Evolutionary conservation across 192 early-diverging fungal genomes (phyloP), one percentile per base, ranked within the genome.

Genomic region (Linnemannia schmuckeri): DNA sequence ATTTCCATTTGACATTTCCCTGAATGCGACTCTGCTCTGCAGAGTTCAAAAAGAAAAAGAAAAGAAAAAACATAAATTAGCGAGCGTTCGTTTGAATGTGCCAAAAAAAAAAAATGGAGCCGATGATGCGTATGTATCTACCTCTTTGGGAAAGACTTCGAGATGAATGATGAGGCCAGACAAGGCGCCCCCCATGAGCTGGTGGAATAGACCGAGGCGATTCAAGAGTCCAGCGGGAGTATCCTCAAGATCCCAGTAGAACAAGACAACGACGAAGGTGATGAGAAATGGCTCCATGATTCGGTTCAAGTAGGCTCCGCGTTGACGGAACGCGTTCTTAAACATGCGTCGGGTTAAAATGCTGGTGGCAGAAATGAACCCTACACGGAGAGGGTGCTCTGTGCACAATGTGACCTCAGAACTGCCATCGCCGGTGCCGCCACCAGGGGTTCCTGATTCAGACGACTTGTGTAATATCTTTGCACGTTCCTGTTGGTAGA

Each of bases 1-100:
- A 12, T 40, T n/a, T n/a, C 75, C 81, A 37, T 82, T 70, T 18
- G 75, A 72, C 47, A 82, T 76, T 68, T 82, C 81, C 27, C 81
- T 42, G 63, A 72, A 72, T 1, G 81, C 81, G 18, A 82, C 37
- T 15, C 72, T 70, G 61, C 75, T 52, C 81, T 82, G 35, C 55
- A 35, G n/a, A 24, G 38, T 18, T 44, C 15, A 18, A 66, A 2
- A 41, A 47, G 38, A 42, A n/a, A 22, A 63, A 17, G 37, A 55
- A 30, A 1, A 69, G 10, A 47, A 35, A 35, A 44, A 44, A 68
- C 7, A 47, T 8, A 1, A 47, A 46, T 35, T 40, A 22, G 38
- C 35, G 8, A 35, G 7, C 13, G 66, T 3, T 49, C 70, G 70
- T 22, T 55, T 7, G 70, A 68, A 10, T n/a, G 12, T 18, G 41